Base-by-base conservation (phyloP, 1,139 yeast species). In the Blastobotrys indianensis region DNA sequence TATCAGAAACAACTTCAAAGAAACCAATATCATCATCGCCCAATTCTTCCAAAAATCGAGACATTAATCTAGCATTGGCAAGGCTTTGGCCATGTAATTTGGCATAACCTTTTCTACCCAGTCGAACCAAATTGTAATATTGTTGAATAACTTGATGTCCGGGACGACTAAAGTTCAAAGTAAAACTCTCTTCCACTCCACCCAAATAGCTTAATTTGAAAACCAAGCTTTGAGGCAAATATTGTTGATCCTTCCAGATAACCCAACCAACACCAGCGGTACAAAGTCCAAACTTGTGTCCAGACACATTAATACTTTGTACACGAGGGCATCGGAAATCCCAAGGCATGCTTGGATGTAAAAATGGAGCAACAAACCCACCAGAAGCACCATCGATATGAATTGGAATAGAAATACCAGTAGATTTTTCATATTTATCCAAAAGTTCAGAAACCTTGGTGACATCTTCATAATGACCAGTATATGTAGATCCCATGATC, bases 301-400 rank as follows among this genome's bases (percentile, higher is more conserved):
- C 96, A 1, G 95, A 84, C n/a, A 95, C 79, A 69, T 86, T 88
- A 66, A 88, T 87, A 30, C 90, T 80, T 54, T 76, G 80, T 42
- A 88, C 97, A 52, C 96, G 75, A 31, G 78, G 77, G 43, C 84
- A 63, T 47, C 79, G 69, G 67, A 88, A 88, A 65, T 87, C 96
- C 96, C 96, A 88, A 53, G 73, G 74, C 54, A 82, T 71, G 29
- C 80, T 75, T 5, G 95, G 94, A 63, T 74, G 82, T 28, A 80
- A 66, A 60, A 88, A 85, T 15, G 97, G 95, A 1, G 94, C 94
- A 33, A 86, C 77, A 61, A 88, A 79, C 1, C 84, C 97, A 48
- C 97, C 97, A 38, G 88, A 79, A 1, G 97, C 97, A 54, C 94
- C 97, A 64, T 88, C 97, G 34, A 88, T 94, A 62, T 88, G 97